Evolutionary conservation across 2,329 filamentous ascomycete genomes (phyloP).

Genomic region (Fusarium abutilonis): DNA sequence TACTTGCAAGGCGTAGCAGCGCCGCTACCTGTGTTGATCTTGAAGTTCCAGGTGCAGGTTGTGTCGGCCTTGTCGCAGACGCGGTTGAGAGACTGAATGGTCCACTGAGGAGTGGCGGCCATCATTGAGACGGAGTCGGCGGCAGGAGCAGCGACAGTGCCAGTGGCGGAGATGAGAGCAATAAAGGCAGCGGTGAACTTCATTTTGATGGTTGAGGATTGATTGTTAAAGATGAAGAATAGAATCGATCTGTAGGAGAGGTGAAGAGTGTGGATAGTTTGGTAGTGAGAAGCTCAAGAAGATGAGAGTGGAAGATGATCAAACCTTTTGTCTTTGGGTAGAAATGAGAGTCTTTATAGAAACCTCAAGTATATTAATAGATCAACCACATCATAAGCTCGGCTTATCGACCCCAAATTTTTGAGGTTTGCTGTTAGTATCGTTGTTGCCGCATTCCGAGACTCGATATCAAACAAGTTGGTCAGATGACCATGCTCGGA

Average conservation of each 20-base stretch:
- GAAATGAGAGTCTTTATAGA: conserved; percentile 18
- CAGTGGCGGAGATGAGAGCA: conserved; percentile 45
- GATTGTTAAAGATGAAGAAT: background rate
- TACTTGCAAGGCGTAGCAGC: conserved; percentile 46
- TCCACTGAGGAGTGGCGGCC: conserved; percentile 53
- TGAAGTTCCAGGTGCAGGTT: conserved; percentile 57
- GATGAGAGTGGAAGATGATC: conserved; percentile 28
- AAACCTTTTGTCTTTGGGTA: conserved; percentile 4
- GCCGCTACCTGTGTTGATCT: conserved; percentile 56
- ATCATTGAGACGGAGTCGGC: conserved; percentile 52
- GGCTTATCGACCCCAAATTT: conserved; percentile 5
- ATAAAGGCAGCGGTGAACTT: conserved; percentile 54
- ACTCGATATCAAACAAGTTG: conserved; percentile 2
- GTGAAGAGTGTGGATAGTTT: background rate
- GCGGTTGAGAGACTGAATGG: conserved; percentile 53
- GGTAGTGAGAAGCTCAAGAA: conserved; percentile 10
- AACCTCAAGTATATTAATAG: conserved; percentile 22
- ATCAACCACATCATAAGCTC: conserved; percentile 12
- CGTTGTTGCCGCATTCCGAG: background rate
- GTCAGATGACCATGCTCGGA: background rate
- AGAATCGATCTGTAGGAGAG: background rate
- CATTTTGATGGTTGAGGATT: conserved; percentile 49
- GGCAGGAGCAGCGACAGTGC: conserved; percentile 50
- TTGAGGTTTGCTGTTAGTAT: conserved; percentile 2
- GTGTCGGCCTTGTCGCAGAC: conserved; percentile 52